phyloP scores from a whole-genome alignment of 2,329 filamentous ascomycete genomes.

The Cercospora zeae-maydis region DNA sequence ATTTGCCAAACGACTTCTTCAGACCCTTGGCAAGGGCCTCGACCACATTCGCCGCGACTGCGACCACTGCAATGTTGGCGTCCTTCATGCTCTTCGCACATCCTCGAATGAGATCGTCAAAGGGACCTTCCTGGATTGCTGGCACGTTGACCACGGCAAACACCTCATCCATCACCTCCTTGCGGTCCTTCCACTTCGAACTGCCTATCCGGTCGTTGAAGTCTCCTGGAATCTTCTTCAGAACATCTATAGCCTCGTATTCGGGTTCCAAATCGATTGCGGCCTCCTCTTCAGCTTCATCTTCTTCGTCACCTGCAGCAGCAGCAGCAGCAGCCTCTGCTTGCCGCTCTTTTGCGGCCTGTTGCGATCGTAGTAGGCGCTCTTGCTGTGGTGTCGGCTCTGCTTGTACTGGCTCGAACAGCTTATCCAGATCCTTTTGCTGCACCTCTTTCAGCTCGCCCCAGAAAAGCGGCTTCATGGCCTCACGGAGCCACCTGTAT shows the following conservation, averaged over 20 bases:
- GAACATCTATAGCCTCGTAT: constrained; percentile 79
- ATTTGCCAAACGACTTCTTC: constrained; percentile 71
- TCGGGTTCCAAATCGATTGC: constrained; percentile 67
- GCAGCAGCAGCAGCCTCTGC: constrained; percentile 35
- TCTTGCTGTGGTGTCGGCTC: constrained; percentile 87
- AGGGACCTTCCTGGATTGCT: constrained; percentile 86
- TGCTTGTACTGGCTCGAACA: constrained; percentile 89
- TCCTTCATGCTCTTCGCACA: constrained; percentile 98
- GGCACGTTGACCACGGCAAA: constrained; percentile 75
- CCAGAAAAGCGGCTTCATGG: constrained; percentile 99
- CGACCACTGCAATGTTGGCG: constrained; percentile 92
- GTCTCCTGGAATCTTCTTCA: constrained; percentile 74
- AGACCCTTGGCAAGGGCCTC: constrained; percentile 85
- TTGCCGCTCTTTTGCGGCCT: constrained; percentile 70
- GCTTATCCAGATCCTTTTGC: constrained; percentile 85
- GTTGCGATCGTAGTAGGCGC: constrained; percentile 80
- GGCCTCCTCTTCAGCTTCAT: constrained; percentile 48
- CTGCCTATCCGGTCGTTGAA: constrained; percentile 81
- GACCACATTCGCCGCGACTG: constrained; percentile 86
- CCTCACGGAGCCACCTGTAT: constrained; percentile 94
- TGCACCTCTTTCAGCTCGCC: constrained; percentile 91
- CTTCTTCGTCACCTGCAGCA: constrained; percentile 37
- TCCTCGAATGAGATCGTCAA: constrained; percentile 75
- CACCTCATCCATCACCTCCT: constrained; percentile 84
- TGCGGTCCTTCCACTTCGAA: constrained; percentile 97